These are phyloP conservation scores for Xylariaceae sp. DNA, from an alignment of 2,329 filamentous ascomycete genomes.

Conservation along the genomic window DNA sequence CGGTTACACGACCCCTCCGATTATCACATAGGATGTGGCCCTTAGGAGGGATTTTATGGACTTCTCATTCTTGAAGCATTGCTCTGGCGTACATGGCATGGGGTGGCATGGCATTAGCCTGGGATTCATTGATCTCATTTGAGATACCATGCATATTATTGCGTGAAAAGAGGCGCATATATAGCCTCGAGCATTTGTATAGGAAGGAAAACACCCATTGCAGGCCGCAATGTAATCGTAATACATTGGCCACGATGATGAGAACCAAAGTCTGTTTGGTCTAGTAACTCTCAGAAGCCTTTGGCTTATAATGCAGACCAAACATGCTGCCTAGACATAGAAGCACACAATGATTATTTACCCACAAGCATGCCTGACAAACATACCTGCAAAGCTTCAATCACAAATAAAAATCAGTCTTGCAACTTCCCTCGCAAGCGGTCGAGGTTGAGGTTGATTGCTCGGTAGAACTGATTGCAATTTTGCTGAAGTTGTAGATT, in stretches of 20 bases:
- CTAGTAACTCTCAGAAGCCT: neutral
- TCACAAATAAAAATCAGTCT: too few relatives aligned
- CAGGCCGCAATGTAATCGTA: conserved; percentile 13
- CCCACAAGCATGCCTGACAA: too few relatives aligned
- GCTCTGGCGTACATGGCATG: conserved; percentile 13
- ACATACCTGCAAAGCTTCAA: too few relatives aligned
- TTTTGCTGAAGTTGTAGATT: too few relatives aligned
- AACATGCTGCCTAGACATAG: neutral
- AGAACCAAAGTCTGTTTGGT: neutral
- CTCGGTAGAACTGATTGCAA: too few relatives aligned
- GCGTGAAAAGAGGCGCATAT: conserved; percentile 6
- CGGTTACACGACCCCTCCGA: neutral
- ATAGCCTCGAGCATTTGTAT: conserved; percentile 3
- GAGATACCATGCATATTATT: conserved; percentile 7
- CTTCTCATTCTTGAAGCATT: conserved; percentile 6
- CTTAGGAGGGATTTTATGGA: neutral
- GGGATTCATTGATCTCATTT: conserved; percentile 1
- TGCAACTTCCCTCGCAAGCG: too few relatives aligned
- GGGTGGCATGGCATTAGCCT: conserved; percentile 2
- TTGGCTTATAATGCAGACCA: neutral
- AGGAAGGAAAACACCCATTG: conserved; percentile 2
- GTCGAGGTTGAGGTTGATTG: too few relatives aligned
- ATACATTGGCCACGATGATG: neutral
- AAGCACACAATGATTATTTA: neutral
- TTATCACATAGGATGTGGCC: neutral